Conservation (phyloP, 2,329 filamentous ascomycete genomes). For the Elsinoe perseae region DNA sequence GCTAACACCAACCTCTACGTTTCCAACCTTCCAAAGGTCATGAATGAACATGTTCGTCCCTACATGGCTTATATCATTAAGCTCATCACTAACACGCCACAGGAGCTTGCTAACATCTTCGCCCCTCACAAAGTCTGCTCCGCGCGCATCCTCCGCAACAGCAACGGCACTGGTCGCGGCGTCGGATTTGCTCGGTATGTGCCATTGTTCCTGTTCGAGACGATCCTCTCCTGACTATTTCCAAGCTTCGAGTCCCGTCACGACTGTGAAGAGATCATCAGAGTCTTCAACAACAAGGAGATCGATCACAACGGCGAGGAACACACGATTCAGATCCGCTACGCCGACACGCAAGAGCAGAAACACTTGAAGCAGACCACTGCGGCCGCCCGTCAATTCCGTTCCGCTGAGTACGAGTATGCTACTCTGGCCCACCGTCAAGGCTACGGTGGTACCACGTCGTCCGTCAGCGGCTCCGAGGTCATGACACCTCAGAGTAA, state of each 20-base stretch:
- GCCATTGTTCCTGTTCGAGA: neutral
- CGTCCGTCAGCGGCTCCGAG: slow-evolving; percentile 19
- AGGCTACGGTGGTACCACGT: neutral
- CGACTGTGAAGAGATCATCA: slow-evolving; percentile 82
- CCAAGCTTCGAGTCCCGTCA: slow-evolving; percentile 79
- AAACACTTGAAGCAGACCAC: slow-evolving; percentile 96
- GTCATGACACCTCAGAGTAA: slow-evolving; percentile 23
- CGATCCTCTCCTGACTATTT: slow-evolving; percentile 20
- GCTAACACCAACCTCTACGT: slow-evolving; percentile 93
- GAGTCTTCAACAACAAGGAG: slow-evolving; percentile 67
- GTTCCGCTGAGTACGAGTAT: slow-evolving; percentile 76
- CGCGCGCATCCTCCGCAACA: slow-evolving; percentile 89
- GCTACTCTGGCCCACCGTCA: slow-evolving; percentile 25
- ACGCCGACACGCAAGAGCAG: slow-evolving; percentile 92
- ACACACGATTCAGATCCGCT: slow-evolving; percentile 82
- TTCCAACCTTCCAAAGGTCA: slow-evolving; percentile 85
- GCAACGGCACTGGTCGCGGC: slow-evolving; percentile 85
- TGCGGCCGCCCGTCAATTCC: slow-evolving; percentile 88
- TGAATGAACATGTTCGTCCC: slow-evolving; percentile 74
- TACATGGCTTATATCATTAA: neutral
- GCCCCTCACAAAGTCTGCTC: slow-evolving; percentile 76
- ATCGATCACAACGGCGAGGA: slow-evolving; percentile 60
- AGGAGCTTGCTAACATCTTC: slow-evolving; percentile 74
- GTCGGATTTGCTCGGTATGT: slow-evolving; percentile 91
- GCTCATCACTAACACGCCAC: slow-evolving; percentile 21